A percentile compares a stretch with the other conserved stretches of the same genome.
These are phyloP conservation scores for Beauveria scarabaeidicola DNA, from an alignment of 2,329 filamentous ascomycete genomes.

Conservation along the genomic window DNA sequence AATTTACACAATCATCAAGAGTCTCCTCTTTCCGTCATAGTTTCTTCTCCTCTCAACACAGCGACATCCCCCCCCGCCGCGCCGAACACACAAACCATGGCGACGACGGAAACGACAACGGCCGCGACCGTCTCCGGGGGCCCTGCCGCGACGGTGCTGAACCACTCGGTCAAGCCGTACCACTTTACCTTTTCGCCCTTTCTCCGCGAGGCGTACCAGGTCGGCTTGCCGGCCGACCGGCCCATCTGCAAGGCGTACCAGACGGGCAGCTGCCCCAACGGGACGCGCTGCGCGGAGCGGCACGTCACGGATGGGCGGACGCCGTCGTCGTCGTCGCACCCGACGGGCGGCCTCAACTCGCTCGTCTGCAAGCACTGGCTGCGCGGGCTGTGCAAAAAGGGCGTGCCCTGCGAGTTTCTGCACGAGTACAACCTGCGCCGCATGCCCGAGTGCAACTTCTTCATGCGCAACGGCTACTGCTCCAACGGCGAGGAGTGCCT, in stretches of 20 bases:
- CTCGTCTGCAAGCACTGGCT: constrained; percentile 99
- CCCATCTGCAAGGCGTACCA: constrained; percentile 82
- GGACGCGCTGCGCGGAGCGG: constrained; percentile 75
- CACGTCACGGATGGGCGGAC: constrained; percentile 45
- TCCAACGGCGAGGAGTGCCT: constrained; percentile 95
- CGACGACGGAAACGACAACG: constrained; percentile 20
- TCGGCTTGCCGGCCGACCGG: constrained; percentile 69
- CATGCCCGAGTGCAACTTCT: constrained; percentile 98
- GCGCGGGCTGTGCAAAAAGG: constrained; percentile 94
- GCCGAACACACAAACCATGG: constrained; percentile 17
- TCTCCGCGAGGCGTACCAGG: constrained; percentile 72
- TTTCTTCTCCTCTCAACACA: too few relatives aligned
- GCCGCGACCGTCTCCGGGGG: constrained; percentile 20
- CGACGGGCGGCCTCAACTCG: constrained; percentile 56
- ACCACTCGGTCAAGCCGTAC: constrained; percentile 48
- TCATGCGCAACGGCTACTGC: constrained; percentile 86
- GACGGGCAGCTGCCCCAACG: constrained; percentile 78
- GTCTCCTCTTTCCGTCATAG: background rate
- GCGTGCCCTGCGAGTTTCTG: constrained; percentile 90
- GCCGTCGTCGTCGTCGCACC: constrained; percentile 20
- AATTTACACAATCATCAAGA: background rate
- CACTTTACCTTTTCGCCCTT: constrained; percentile 82
- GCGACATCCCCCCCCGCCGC: background rate
- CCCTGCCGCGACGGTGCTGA: constrained; percentile 41
- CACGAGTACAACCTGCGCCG: constrained; percentile 98